Evolutionary conservation across 2,329 filamentous ascomycete species (phyloP), one percentile per base, ranked within the genome.

Genomic region (Pseudogymnoascus sp.): DNA sequence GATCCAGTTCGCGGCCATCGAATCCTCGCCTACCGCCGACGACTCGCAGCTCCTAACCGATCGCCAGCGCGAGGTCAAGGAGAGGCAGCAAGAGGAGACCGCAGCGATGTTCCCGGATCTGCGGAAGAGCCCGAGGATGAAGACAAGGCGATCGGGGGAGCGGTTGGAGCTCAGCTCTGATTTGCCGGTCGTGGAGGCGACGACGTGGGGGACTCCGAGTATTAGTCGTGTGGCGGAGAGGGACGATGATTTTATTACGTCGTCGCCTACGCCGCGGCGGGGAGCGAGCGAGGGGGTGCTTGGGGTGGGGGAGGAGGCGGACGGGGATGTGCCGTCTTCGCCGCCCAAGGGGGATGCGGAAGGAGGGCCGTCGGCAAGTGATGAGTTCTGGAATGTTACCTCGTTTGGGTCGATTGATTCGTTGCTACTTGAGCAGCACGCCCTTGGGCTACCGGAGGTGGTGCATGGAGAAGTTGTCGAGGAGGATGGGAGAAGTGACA

Each of bases 31-130:
- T 0, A 76, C 75, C 1, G 73, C 81, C 2, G 75, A 79, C 4
- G 86, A 90, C 62, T 91, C 89, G 0, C 91, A 94, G 68, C 75
- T 86, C 16, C 77, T 96, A 59, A 96, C 91, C 0, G 89, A 92
- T 37, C 83, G 85, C 45, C 91, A 96, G 72, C 87, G 82, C 69
- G 91, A 96, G 69, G 85, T 93, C 43, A 83, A 86, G 52, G 85
- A 90, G 68, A 81, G 88, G 59, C 91, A 95, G 71, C 81, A 81
- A 52, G 74, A 74, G 7, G 85, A 88, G 66, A 83, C 82, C 23
- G 82, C 83, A 4, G 80, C 80, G 0, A 78, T 93, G 65, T 93
- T 92, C 67, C 80, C 88, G 0, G 83, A 87, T 19, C 79, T 92
- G 26, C 79, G 80, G 31, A 87, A 86, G 1, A 87, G 81, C 65